Conservation (phyloP, 768 basidiomycete species). For the Exsudoporus frostii region DNA sequence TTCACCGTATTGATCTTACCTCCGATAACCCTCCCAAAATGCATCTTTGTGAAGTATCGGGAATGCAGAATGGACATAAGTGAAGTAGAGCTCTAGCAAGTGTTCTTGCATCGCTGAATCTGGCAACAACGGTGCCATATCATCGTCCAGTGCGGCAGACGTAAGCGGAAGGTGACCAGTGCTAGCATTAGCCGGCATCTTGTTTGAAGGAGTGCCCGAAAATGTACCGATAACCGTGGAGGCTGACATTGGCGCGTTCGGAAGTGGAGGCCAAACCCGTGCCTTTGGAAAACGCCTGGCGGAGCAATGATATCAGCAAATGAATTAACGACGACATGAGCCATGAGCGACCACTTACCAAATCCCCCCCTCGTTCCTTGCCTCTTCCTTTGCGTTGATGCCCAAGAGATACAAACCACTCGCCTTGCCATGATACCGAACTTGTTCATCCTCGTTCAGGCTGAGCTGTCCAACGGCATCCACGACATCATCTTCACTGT, state of each 20-base stretch:
- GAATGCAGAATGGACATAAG: conserved; percentile 74
- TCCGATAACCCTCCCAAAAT: conserved; percentile 58
- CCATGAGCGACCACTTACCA: conserved; percentile 45
- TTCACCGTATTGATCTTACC: conserved; percentile 26
- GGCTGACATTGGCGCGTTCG: conserved; percentile 19
- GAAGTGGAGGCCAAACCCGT: conserved; percentile 80
- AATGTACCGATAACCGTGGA: conserved; percentile 5
- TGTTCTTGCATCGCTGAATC: conserved; percentile 57
- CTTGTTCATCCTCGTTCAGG: conserved; percentile 82
- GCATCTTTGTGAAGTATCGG: conserved; percentile 72
- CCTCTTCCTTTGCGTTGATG: conserved; percentile 55
- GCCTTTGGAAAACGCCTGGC: conserved; percentile 79
- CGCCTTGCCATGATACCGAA: conserved; percentile 83
- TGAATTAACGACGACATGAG: conserved; percentile 5
- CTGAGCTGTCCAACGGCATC: conserved; percentile 84
- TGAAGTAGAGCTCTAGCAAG: conserved; percentile 75
- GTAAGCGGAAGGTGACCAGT: conserved; percentile 16
- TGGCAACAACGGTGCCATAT: conserved; percentile 50
- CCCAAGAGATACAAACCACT: conserved; percentile 77
- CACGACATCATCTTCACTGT: conserved; percentile 46
- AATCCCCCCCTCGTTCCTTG: conserved; percentile 71
- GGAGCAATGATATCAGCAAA: conserved; percentile 10
- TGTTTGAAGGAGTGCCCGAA: not conserved
- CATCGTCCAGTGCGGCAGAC: conserved; percentile 31
- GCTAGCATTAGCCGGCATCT: conserved; percentile 6